Base-by-base conservation (phyloP, 2,329 filamentous ascomycete genomes). In the Verticillium longisporum region DNA sequence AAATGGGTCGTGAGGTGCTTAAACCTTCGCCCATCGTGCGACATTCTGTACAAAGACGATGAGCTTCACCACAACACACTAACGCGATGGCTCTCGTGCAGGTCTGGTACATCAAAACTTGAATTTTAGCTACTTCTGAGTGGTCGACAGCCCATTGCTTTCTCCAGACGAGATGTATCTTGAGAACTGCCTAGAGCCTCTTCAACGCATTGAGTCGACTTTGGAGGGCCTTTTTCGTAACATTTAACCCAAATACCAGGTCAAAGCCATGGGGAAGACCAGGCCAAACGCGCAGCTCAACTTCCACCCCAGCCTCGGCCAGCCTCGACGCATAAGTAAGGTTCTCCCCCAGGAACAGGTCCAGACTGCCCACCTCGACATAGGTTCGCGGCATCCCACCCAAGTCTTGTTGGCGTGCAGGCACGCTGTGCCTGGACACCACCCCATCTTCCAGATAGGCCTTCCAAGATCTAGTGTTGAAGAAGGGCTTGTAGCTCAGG, bases 221-320 rank as follows among this genome's bases (percentile, higher is more conserved):
- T 60, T 68, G 66, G 41, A 65, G 26, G 6, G 69, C 72, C 56
- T 32, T 64, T 65, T 64, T 65, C 15, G 66, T 64, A 33, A 66
- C 65, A 10, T 60, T 56, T 6, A 62, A 18, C 7, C 18, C 59
- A 1, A 34, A 60, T 7, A 21, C 33, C 4, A 61, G 61, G 7
- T 75, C 74, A 55, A 75, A 78, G 0, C 68, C 73, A 63, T 79
- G 77, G 3, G 74, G 73, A 34, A 78, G 59, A 1, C 76, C 77
- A 1, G 70, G 68, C 63, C 77, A 78, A 54, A 78, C 41, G 58
- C 78, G 76, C 6, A 78, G 67, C 65, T 78, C 77, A 1, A 76
- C 71, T 36, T 72, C 67, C 3, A 76, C 66, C 1, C 70, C 69
- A 9, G 67, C 74, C 61, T 67, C 63, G 10, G 65, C 66, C 15